Evolutionary conservation across 1,284 basidiomycete genomes (phyloP).

Genomic region (Nidula niveotomentosa): DNA sequence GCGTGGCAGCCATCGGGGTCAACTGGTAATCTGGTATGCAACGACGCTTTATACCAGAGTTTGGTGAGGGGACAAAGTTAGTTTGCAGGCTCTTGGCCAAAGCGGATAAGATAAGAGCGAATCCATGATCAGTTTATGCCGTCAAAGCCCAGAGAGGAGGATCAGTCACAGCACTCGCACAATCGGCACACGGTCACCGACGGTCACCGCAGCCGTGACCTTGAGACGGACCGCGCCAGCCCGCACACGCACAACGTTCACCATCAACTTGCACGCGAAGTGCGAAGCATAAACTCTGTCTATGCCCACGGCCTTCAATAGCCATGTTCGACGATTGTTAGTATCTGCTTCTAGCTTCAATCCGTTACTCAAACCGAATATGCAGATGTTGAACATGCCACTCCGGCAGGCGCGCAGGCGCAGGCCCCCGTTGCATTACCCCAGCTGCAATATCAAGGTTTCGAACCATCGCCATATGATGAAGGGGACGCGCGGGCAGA

Average conservation of each 20-base stretch:
- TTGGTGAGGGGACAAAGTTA: no score
- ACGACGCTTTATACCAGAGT: not conserved
- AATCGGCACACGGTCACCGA: no score
- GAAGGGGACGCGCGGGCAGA: conserved; percentile 46
- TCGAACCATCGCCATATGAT: conserved; percentile 70
- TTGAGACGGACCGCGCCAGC: no score
- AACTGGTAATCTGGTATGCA: not conserved
- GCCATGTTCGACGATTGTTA: conserved; percentile 87
- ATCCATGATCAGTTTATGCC: no score
- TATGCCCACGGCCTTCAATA: not conserved
- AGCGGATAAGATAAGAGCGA: no score
- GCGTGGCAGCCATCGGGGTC: conserved; percentile 29
- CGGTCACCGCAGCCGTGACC: no score
- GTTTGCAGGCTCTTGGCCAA: no score
- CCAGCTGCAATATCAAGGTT: conserved; percentile 81
- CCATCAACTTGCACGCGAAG: not conserved
- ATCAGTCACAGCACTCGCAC: no score
- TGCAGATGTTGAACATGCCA: conserved; percentile 84
- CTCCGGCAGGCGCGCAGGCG: conserved; percentile 41
- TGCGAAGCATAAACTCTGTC: not conserved
- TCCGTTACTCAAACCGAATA: conserved; percentile 1
- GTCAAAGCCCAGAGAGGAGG: no score
- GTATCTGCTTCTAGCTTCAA: conserved; percentile 19
- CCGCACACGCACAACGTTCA: no score
- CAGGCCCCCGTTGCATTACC: conserved; percentile 38